A percentile compares a stretch with the other conserved stretches of the same genome.
These are phyloP conservation scores for Afroboletus lepidellus DNA, from an alignment of 1,284 basidiomycete species.

Conservation along the genomic window DNA sequence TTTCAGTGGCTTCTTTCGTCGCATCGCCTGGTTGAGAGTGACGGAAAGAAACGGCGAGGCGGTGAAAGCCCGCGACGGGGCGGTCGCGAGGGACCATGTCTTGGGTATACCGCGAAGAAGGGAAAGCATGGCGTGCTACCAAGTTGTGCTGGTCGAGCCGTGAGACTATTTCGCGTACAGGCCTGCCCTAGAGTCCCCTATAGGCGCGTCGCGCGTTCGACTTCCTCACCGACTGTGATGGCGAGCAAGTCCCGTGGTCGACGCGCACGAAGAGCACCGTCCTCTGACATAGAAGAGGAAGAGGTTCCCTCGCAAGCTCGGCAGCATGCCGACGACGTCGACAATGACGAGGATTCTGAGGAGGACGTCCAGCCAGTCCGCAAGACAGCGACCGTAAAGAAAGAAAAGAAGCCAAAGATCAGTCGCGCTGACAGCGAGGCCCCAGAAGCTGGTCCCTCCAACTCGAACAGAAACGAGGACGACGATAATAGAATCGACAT, in stretches of 20 bases:
- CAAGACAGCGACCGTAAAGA: slow-evolving; percentile 39
- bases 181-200: slow-evolving; percentile 38
- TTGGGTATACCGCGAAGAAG: slow-evolving; percentile 16
- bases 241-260: slow-evolving; percentile 43
- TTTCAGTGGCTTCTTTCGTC: slow-evolving; percentile 53
- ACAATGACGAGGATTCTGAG: slow-evolving; percentile 33
- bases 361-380: slow-evolving; percentile 43
- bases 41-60: slow-evolving; percentile 53
- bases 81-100: slow-evolving; percentile 22
- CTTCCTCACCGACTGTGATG: slow-evolving; percentile 33
- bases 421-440: slow-evolving; percentile 16
- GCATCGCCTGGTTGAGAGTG: slow-evolving; percentile 84
- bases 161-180: slow-evolving; percentile 27
- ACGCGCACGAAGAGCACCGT: slow-evolving; percentile 41
- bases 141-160: background rate
- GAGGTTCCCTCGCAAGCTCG: slow-evolving; percentile 37
- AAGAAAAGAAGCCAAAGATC: slow-evolving; percentile 39
- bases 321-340: slow-evolving; percentile 45
- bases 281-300: slow-evolving; percentile 69
- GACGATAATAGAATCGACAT: slow-evolving; percentile 55
- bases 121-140: slow-evolving; percentile 22
- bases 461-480: slow-evolving; percentile 34
- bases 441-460: slow-evolving; percentile 20
- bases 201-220: slow-evolving; percentile 24
- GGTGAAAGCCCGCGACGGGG: slow-evolving; percentile 59